A percentile compares a stretch with the other conserved stretches of the same genome.
Evolutionary conservation across 257 asterid genomes (phyloP).

Genomic region (Nicotiana otophora): DNA sequence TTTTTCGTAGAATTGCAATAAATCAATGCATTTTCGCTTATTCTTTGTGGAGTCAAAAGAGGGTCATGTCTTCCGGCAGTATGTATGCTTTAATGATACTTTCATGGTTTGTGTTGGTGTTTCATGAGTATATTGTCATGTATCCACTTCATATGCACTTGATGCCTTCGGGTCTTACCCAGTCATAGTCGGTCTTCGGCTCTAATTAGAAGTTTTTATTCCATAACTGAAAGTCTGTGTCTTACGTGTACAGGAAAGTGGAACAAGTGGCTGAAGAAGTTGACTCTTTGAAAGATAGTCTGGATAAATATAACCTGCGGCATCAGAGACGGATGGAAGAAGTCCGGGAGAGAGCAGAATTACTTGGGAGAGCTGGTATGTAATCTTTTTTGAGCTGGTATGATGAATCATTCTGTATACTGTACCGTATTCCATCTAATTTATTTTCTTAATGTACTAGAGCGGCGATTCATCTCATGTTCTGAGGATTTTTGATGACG

Average conservation of each 20-base stretch:
- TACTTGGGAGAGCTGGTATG: slow-evolving; percentile 85
- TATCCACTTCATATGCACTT: too few species aligned
- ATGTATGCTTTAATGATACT: neutral
- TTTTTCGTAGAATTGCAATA: neutral
- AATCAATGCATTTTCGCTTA: neutral
- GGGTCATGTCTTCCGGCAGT: neutral
- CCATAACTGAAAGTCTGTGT: neutral
- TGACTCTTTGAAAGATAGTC: slow-evolving; percentile 69
- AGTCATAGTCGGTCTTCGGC: neutral
- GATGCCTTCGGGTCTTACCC: too few species aligned
- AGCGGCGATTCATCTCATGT: slow-evolving; percentile 64
- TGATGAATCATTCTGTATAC: neutral
- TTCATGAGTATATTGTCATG: too few species aligned
- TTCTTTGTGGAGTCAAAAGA: neutral
- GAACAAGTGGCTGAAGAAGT: slow-evolving; percentile 88
- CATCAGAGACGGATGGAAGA: slow-evolving; percentile 62
- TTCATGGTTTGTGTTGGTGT: too few species aligned
- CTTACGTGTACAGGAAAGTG: slow-evolving; percentile 56
- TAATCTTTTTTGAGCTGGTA: neutral
- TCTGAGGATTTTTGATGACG: slow-evolving; percentile 63
- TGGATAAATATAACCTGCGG: slow-evolving; percentile 59
- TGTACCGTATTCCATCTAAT: neutral
- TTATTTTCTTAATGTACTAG: slow-evolving; percentile 24
- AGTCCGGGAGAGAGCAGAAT: slow-evolving; percentile 71
- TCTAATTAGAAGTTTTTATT: neutral